Evolutionary conservation across 1,284 basidiomycete species (phyloP).

Genomic region (Lignosus rhinocerotis): DNA sequence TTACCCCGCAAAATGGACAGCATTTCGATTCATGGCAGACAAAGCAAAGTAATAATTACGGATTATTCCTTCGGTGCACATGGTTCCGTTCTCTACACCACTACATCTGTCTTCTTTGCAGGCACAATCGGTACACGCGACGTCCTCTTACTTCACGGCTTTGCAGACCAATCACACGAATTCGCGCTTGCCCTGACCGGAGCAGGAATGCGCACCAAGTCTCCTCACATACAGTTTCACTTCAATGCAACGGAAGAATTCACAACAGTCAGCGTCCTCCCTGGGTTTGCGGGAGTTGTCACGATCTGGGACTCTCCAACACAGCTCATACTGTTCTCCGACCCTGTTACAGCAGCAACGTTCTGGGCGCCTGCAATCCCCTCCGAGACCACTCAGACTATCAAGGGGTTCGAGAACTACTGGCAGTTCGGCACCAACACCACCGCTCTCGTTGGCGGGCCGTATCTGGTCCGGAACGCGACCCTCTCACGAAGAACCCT

Average conservation of each 20-base stretch:
- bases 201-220: constrained; percentile 35
- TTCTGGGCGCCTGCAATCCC: constrained; percentile 55
- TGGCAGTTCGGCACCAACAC: constrained; percentile 55
- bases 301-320: constrained; percentile 65
- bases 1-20: constrained; percentile 52
- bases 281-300: constrained; percentile 45
- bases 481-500: constrained; percentile 41
- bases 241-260: constrained; percentile 20
- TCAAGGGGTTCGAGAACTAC: constrained; percentile 39
- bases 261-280: constrained; percentile 49
- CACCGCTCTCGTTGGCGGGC: constrained; percentile 52
- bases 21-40: constrained; percentile 63
- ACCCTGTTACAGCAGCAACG: constrained; percentile 59
- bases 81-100: constrained; percentile 60
- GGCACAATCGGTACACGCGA: constrained; percentile 67
- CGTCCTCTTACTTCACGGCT: constrained; percentile 69
- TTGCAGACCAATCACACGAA: constrained; percentile 61
- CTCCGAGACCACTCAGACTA: constrained; percentile 18
- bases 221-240: constrained; percentile 33
- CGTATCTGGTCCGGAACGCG: constrained; percentile 56
- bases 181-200: constrained; percentile 49
- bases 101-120: constrained; percentile 67
- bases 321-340: constrained; percentile 67
- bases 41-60: constrained; percentile 69
- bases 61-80: constrained; percentile 63